Conservation (phyloP, 2,329 filamentous ascomycete species). For the Ciborinia camelliae region DNA sequence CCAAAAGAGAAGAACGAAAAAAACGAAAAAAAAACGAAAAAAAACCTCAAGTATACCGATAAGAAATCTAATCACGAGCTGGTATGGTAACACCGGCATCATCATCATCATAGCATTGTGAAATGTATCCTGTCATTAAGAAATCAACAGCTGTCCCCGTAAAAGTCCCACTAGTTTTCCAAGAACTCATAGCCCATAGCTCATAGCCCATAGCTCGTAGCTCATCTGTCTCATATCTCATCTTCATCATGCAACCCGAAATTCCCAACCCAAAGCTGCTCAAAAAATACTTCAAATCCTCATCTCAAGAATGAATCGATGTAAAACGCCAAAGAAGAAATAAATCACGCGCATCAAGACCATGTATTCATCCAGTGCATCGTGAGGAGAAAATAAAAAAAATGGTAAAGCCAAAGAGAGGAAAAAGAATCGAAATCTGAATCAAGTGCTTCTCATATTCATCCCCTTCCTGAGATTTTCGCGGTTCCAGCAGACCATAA, state of each 20-base stretch:
- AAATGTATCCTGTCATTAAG: conserved; percentile 15
- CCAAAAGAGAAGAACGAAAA: too few relatives aligned
- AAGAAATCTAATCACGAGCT: too few relatives aligned
- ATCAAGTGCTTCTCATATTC: conserved; percentile 8
- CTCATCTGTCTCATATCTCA: conserved; percentile 9
- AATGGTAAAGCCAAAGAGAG: neutral
- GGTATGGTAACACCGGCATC: neutral
- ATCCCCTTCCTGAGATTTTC: conserved; percentile 30
- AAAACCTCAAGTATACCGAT: neutral
- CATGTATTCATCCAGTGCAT: neutral
- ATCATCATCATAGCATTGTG: conserved; percentile 3
- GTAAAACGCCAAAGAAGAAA: conserved; percentile 1
- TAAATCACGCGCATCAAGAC: neutral
- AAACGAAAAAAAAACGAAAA: too few relatives aligned
- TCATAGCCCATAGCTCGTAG: neutral
- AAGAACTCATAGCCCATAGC: neutral
- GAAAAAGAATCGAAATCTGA: conserved; percentile 1
- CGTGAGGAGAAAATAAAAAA: neutral
- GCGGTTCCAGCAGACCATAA: conserved; percentile 47
- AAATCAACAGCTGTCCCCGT: neutral
- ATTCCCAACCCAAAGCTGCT: neutral
- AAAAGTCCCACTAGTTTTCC: conserved; percentile 7
- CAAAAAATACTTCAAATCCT: conserved; percentile 1
- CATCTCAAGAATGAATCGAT: neutral
- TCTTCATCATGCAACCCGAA: neutral